Evolutionary conservation across 2,329 filamentous ascomycete genomes (phyloP).

Genomic region (Pezicula rhizophila): DNA sequence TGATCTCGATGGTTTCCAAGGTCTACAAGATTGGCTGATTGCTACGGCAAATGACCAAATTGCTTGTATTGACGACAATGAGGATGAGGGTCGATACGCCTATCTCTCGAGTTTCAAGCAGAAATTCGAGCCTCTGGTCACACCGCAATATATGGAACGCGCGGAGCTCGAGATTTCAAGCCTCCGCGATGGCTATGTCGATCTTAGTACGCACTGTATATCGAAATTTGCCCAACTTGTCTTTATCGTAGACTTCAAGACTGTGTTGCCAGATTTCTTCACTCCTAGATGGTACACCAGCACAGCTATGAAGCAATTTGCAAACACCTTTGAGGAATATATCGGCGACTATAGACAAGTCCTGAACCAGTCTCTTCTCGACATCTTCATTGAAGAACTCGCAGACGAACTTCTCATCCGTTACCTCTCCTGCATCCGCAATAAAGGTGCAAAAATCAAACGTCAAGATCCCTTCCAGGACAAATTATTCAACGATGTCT

Average conservation of each 20-base stretch:
- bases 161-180: conserved; percentile 66
- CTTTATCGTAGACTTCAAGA: conserved; percentile 82
- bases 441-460: conserved; percentile 84
- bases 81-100: conserved; percentile 66
- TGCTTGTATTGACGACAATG: conserved; percentile 90
- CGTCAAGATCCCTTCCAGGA: conserved; percentile 82
- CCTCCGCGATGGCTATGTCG: conserved; percentile 87
- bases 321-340: conserved; percentile 93
- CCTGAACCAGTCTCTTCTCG: conserved; percentile 78
- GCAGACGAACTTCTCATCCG: conserved; percentile 83
- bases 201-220: conserved; percentile 90
- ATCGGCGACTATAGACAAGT: conserved; percentile 79
- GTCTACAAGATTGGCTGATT: conserved; percentile 90
- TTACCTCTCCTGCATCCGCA: conserved; percentile 80
- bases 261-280: conserved; percentile 84
- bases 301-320: conserved; percentile 87
- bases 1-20: conserved; percentile 66
- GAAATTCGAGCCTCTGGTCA: conserved; percentile 76
- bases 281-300: conserved; percentile 82
- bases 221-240: conserved; percentile 79
- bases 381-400: conserved; percentile 90
- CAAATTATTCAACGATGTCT: conserved; percentile 89
- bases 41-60: conserved; percentile 98
- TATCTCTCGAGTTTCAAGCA: conserved; percentile 83
- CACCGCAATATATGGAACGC: conserved; percentile 71